These are phyloP conservation scores for Lasiodiplodia gonubiensis DNA, from an alignment of 2,329 filamentous ascomycete genomes.

Conservation along the genomic window DNA sequence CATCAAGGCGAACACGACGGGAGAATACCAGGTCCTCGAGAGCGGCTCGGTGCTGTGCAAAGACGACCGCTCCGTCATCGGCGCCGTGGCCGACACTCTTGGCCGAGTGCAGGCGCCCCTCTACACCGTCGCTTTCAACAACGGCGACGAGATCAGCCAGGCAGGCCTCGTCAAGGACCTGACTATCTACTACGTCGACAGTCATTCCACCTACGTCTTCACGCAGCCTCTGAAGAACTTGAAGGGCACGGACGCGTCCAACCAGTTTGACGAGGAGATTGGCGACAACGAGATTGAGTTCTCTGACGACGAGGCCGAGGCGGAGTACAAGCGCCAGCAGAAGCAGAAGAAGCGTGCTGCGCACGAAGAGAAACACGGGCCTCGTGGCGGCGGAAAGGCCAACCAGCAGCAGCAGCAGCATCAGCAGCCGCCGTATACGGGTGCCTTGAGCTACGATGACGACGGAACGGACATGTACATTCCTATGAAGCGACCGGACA, in stretches of 20 bases:
- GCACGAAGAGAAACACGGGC: slow-evolving; percentile 13
- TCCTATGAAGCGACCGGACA: slow-evolving; percentile 54
- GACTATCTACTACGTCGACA: slow-evolving; percentile 78
- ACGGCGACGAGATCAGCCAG: slow-evolving; percentile 69
- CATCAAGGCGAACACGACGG: slow-evolving; percentile 77
- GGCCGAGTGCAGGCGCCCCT: slow-evolving; percentile 84
- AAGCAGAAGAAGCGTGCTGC: slow-evolving; percentile 65
- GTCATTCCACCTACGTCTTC: slow-evolving; percentile 83
- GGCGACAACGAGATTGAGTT: slow-evolving; percentile 89
- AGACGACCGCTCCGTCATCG: slow-evolving; percentile 75
- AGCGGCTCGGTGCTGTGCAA: slow-evolving; percentile 82
- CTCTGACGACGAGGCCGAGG: slow-evolving; percentile 94
- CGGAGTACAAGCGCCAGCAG: slow-evolving; percentile 67
- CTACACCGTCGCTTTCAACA: slow-evolving; percentile 81
- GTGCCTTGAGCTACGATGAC: slow-evolving; percentile 51
- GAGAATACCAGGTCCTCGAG: slow-evolving; percentile 85
- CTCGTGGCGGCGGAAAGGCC: slow-evolving; percentile 2
- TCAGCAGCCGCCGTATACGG: slow-evolving; percentile 31
- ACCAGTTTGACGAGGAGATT: slow-evolving; percentile 91
- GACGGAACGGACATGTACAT: slow-evolving; percentile 54
- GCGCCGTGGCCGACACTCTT: slow-evolving; percentile 82
- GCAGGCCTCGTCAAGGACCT: slow-evolving; percentile 71
- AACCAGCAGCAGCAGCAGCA: background rate
- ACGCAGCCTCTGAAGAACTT: slow-evolving; percentile 77
- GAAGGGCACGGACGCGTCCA: slow-evolving; percentile 93